Evolutionary conservation across 2,329 filamentous ascomycete species (phyloP).

Genomic region (Fusarium nurragi): DNA sequence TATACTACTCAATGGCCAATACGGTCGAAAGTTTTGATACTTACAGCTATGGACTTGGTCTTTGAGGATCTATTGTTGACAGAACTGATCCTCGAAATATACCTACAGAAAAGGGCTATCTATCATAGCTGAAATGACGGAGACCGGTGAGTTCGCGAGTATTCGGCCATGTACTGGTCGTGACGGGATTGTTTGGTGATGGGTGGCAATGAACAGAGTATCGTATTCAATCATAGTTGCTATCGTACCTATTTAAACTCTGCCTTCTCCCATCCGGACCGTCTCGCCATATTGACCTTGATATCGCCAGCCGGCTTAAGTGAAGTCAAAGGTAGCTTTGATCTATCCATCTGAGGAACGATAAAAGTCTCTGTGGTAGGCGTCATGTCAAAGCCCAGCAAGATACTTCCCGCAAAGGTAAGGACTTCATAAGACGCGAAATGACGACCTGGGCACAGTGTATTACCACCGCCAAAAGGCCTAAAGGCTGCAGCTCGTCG

Average conservation of each 20-base stretch:
- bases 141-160: no score
- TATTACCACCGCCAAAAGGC: constrained; percentile 33
- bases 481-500: constrained; percentile 29
- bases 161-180: no score
- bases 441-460: constrained; percentile 30
- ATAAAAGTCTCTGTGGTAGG: constrained; percentile 7
- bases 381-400: constrained; percentile 27
- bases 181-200: no score
- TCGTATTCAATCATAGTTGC: no score
- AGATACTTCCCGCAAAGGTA: constrained; percentile 23
- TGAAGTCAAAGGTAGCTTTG: constrained; percentile 32
- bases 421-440: constrained; percentile 33
- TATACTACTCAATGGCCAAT: no score
- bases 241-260: not conserved
- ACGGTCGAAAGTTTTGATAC: no score
- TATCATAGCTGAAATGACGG: no score
- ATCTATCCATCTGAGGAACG: constrained; percentile 29
- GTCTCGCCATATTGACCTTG: not conserved
- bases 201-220: no score
- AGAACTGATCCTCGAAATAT: no score
- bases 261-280: not conserved
- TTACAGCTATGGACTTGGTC: no score
- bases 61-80: no score
- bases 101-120: no score
- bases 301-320: constrained; percentile 25